These are phyloP conservation scores for Pelargonium myrrhifolium DNA, from an alignment of 441 rosid genomes.

Conservation along the genomic window DNA sequence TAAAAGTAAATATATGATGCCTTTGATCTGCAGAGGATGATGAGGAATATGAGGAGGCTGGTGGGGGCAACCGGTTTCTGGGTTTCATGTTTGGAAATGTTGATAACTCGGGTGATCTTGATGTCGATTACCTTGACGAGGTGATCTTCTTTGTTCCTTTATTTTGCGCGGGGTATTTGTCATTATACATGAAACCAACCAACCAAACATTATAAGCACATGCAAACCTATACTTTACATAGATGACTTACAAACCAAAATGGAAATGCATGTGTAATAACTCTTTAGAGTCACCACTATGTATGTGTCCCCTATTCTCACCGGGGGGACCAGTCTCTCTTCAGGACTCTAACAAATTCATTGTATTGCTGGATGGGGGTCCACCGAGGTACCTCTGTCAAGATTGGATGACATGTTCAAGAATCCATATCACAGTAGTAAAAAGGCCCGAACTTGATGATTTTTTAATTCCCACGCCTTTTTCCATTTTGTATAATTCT, in stretches of 20 bases:
- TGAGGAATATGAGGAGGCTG: conserved; percentile 68
- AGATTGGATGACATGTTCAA: not conserved
- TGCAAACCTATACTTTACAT: not conserved
- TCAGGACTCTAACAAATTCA: not conserved
- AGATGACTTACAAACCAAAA: not conserved
- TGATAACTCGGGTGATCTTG: conserved; percentile 90
- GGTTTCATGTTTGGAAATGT: conserved; percentile 96
- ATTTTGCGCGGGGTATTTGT: not conserved
- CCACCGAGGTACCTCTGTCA: not conserved
- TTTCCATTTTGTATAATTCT: not conserved
- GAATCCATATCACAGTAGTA: not conserved
- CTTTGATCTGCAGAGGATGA: conserved; percentile 53
- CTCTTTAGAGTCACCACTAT: not conserved
- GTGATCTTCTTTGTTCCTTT: conserved; percentile 28
- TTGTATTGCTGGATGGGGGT: not conserved
- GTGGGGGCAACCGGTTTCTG: conserved; percentile 62
- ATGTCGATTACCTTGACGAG: conserved; percentile 97
- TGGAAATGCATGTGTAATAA: not conserved
- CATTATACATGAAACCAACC: not conserved
- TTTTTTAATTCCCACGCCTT: not conserved
- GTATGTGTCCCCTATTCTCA: not conserved
- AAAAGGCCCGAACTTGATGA: not conserved
- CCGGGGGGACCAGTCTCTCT: not conserved
- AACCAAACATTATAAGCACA: not conserved
- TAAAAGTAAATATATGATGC: conserved; percentile 3